Evolutionary conservation across 73 alveolate genomes (phyloP), one percentile per base, ranked within the genome.

Genomic region (Effrenium voratum): DNA sequence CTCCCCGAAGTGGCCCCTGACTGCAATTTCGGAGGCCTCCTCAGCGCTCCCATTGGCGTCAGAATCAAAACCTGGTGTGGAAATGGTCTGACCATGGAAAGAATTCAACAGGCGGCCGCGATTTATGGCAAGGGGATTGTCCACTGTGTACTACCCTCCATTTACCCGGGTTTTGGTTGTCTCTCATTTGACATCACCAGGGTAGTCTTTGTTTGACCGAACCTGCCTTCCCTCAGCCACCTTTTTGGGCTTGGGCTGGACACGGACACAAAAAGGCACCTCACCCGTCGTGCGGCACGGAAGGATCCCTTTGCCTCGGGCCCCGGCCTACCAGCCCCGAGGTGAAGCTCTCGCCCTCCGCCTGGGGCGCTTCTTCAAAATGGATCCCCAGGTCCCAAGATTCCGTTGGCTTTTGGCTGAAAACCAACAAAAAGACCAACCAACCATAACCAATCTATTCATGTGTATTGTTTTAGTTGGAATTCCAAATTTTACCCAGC

Each of bases 251-350:
- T 19, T 52, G 63, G 63, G 19, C 63, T 52, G 63, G 63, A 8
- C 8, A 19, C 63, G n/a, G n/a, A n/a, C n/a, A n/a, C n/a, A n/a
- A n/a, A n/a, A n/a, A n/a, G n/a, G n/a, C n/a, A n/a, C n/a, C n/a
- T n/a, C n/a, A n/a, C n/a, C n/a, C n/a, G n/a, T n/a, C n/a, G n/a
- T n/a, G n/a, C n/a, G n/a, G n/a, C n/a, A n/a, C n/a, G n/a, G n/a
- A 52, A 52, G 26, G 63, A 52, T 52, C 63, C 5, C 30, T 72
- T 6, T 16, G 50, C 36, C 24, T 46, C 6, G 46, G 24, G 28
- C 46, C 30, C 68, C 44, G 36, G 88, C 88, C 88, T 77, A 45
- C 88, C 26, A 77, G 66, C 45, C 88, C 88, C 2, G 88, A 77
- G 0, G 66, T 6, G 63, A 77, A 77, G 68, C 28, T 24, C 5